phyloP scores from a whole-genome alignment of 139 green algal species.

The Mychonastes homosphaera region DNA sequence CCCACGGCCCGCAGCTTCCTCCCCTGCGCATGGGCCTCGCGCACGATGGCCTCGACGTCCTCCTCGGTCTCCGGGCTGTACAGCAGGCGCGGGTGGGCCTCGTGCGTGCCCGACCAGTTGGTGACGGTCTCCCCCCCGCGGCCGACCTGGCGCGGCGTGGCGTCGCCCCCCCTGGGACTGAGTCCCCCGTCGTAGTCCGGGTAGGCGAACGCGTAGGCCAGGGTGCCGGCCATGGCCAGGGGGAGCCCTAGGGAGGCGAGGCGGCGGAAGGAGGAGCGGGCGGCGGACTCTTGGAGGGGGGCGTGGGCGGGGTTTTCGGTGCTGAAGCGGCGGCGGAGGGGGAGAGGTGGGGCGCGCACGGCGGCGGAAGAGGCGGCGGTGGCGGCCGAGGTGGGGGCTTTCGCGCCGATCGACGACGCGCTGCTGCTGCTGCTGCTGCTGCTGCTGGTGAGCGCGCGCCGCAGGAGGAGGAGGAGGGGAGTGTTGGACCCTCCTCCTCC shows the following conservation, averaged over 20 bases:
- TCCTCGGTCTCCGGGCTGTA: slow-evolving; percentile 71
- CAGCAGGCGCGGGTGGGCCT: slow-evolving; percentile 28
- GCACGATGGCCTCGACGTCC: slow-evolving; percentile 73
- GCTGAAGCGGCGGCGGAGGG: too few species aligned
- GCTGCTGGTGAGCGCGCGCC: too few species aligned
- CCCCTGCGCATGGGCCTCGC: slow-evolving; percentile 32
- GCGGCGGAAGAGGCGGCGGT: too few species aligned
- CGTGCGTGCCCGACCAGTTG: slow-evolving; percentile 95
- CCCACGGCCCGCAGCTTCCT: slow-evolving; percentile 72
- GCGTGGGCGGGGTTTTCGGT: too few species aligned
- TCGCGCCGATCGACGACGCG: too few species aligned
- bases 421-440: too few species aligned
- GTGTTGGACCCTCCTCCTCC: too few species aligned
- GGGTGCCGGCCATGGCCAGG: slow-evolving; percentile 9
- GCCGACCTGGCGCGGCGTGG: slow-evolving; percentile 2
- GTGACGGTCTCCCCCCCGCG: slow-evolving; percentile 19
- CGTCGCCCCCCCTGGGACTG: background rate
- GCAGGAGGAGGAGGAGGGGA: too few species aligned
- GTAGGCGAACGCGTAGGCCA: slow-evolving; percentile 11
- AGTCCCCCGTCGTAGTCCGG: slow-evolving; percentile 7
- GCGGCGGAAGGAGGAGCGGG: too few species aligned
- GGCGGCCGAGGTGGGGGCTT: too few species aligned
- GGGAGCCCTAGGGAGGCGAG: slow-evolving; percentile 7
- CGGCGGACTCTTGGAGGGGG: too few species aligned
- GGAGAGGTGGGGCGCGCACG: too few species aligned